Evolutionary conservation across 1,139 yeast genomes (phyloP).

Genomic region (Scheffersomyces titani): DNA sequence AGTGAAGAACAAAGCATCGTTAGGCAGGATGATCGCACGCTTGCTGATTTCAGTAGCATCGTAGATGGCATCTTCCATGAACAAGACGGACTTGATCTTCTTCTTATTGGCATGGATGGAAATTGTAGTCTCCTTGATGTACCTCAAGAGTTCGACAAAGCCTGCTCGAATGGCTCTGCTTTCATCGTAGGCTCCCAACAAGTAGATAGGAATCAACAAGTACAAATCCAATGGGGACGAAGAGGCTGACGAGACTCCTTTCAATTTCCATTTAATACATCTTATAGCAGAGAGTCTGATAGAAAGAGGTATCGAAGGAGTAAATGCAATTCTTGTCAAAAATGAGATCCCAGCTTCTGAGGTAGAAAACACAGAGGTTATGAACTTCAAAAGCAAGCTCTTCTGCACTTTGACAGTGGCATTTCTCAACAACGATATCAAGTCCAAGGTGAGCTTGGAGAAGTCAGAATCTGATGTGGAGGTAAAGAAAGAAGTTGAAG

Average conservation of each 20-base stretch:
- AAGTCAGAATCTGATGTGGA: slow-evolving; percentile 44
- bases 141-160: slow-evolving; percentile 23
- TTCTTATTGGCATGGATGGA: slow-evolving; percentile 20
- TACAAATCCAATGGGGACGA: slow-evolving; percentile 24
- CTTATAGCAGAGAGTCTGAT: slow-evolving; percentile 52
- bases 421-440: slow-evolving; percentile 30
- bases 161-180: slow-evolving; percentile 30
- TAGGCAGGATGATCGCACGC: slow-evolving; percentile 61
- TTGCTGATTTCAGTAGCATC: slow-evolving; percentile 39
- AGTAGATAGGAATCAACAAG: slow-evolving; percentile 37
- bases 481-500: slow-evolving; percentile 38
- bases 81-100: slow-evolving; percentile 26
- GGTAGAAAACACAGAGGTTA: slow-evolving; percentile 22
- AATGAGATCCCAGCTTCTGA: slow-evolving; percentile 52
- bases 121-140: slow-evolving; percentile 19
- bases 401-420: slow-evolving; percentile 10
- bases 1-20: slow-evolving; percentile 57
- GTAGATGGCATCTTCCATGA: slow-evolving; percentile 44
- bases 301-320: slow-evolving; percentile 58
- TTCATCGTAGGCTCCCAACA: slow-evolving; percentile 37
- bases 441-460: slow-evolving; percentile 34
- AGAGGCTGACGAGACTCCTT: slow-evolving; percentile 29
- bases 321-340: slow-evolving; percentile 54
- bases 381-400: slow-evolving; percentile 19
- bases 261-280: slow-evolving; percentile 35